Base-by-base conservation (phyloP, 306 rosid genomes). In the Cucumis melo region DNA sequence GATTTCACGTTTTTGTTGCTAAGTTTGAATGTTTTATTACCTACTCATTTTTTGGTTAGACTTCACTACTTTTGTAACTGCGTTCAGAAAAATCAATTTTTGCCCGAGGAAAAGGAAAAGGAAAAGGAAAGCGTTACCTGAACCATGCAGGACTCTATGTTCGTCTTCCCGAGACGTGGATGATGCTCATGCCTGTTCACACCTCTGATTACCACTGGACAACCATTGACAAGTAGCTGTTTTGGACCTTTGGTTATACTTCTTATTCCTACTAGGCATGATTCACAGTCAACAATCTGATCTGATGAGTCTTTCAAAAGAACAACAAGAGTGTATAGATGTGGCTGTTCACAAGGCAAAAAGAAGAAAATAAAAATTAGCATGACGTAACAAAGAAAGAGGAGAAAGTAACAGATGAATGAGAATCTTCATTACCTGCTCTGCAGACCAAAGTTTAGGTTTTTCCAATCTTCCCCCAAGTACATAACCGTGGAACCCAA, bases 151-250 rank as follows among this genome's bases (percentile, higher is more conserved):
- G 98, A 83, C 81, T 94, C 98, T 64, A 94, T 84, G 85, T 86
- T 94, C 64, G 95, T 90, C 90, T 94, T 94, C 80, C 98, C 98
- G 65, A 94, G 80, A 41, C 88, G 91, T 48, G 98, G 98, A 87
- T 94, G 96, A 80, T 94, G 98, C 77, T 94, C 97, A 67, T 94
- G 98, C 87, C 98, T 90, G 85, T 94, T 94, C 79, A 91, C 96
- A 27, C 98, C 98, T 81, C 91, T 85, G 68, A 94, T 91, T 75
- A 90, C 85, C 59, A 94, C 77, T 20, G 98, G 91, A 44, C 83
- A 86, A 42, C 98, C 98, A 79, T 94, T 94, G 77, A 94, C 92
- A 39, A 94, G 97, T 39, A 94, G 83, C 84, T 94, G 96, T 85
- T 94, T 94, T 65, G 82, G 91, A 83, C 95, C 98, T 81, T 78